These are phyloP conservation scores for Lathyrus tuberosus DNA, from an alignment of 306 rosid genomes.

Conservation along the genomic window DNA sequence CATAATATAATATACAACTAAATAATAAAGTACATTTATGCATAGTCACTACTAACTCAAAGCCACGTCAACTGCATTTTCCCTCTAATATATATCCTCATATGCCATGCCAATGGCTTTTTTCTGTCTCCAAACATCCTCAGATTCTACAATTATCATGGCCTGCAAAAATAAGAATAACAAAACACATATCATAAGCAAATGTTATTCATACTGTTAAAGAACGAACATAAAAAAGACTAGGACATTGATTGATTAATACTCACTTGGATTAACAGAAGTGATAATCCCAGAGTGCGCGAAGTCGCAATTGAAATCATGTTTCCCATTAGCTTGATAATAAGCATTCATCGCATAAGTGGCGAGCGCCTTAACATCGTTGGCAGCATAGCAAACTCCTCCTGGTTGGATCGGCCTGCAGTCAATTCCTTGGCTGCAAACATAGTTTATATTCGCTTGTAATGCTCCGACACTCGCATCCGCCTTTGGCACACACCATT, in stretches of 20 bases:
- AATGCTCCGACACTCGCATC: conserved; percentile 48
- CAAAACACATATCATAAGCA: neutral
- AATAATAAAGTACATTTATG: conserved; percentile 6
- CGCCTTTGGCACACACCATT: conserved; percentile 74
- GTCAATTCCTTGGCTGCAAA: conserved; percentile 60
- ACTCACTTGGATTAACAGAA: conserved; percentile 62
- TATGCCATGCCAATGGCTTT: neutral
- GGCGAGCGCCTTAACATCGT: conserved; percentile 53
- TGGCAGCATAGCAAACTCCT: conserved; percentile 59
- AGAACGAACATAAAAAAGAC: neutral
- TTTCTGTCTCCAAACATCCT: neutral
- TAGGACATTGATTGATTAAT: neutral
- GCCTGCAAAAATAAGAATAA: conserved; percentile 33
- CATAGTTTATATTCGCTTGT: conserved; percentile 71
- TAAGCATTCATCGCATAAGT: conserved; percentile 78
- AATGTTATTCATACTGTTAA: neutral
- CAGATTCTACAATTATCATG: neutral
- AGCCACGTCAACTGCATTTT: neutral
- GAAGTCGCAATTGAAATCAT: conserved; percentile 72
- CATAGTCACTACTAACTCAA: neutral
- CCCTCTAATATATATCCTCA: conserved; percentile 10
- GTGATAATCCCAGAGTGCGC: conserved; percentile 49
- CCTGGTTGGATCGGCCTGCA: conserved; percentile 71
- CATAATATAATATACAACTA: conserved; percentile 35
- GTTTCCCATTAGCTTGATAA: conserved; percentile 61